Evolutionary conservation across 345 rosid genomes (phyloP).

Genomic region (Microcos paniculata): DNA sequence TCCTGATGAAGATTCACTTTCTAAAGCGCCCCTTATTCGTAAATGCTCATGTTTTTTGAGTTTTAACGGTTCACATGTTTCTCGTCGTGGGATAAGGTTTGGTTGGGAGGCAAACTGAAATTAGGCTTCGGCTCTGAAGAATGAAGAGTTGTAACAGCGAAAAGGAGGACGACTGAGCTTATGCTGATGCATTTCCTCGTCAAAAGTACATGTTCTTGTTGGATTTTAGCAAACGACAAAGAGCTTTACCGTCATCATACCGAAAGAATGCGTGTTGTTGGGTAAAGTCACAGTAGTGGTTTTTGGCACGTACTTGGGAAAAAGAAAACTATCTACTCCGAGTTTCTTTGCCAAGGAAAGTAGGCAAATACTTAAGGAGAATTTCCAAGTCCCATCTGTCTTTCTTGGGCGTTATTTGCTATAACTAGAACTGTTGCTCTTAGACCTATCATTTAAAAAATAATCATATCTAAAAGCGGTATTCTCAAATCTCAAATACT

Average conservation of each 20-base stretch:
- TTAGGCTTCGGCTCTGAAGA: background rate
- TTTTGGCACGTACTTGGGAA: background rate
- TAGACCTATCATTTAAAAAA: too few relatives aligned
- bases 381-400: background rate
- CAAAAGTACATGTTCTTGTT: background rate
- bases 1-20: background rate
- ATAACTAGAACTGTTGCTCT: too few relatives aligned
- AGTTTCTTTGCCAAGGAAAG: background rate
- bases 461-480: too few relatives aligned
- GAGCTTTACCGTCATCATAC: background rate
- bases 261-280: background rate
- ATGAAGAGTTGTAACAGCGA: too few relatives aligned
- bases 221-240: background rate
- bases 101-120: background rate
- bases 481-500: too few relatives aligned
- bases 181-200: background rate
- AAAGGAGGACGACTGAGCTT: background rate
- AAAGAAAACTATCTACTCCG: too few relatives aligned
- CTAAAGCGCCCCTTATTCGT: background rate
- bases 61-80: background rate
- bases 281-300: background rate
- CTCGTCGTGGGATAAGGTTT: background rate
- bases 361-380: background rate
- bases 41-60: background rate
- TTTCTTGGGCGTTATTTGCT: background rate